Evolutionary conservation across 106 monocot genomes (phyloP).

Genomic region (Dendrobium chrysotoxum): DNA sequence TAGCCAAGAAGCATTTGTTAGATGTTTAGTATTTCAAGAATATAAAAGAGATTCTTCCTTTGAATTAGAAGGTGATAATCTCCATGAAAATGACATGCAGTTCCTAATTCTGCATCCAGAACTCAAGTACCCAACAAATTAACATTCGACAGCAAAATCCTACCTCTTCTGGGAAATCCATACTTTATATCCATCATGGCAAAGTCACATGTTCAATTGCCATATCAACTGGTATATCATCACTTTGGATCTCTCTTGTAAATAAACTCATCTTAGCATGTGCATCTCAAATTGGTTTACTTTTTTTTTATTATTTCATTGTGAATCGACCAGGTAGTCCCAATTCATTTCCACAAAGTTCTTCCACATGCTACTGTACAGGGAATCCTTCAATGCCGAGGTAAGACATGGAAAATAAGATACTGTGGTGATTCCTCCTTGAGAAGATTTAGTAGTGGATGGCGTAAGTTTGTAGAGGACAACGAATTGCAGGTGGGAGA

Average conservation of each 20-base stretch:
- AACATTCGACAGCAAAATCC: not conserved
- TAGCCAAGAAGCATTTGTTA: too few species aligned
- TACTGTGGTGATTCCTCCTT: slow-evolving; percentile 26
- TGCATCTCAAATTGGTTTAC: not conserved
- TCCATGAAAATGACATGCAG: not conserved
- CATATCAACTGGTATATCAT: slow-evolving; percentile 37
- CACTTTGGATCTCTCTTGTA: not conserved
- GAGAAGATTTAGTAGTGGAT: slow-evolving; percentile 17
- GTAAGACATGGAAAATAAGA: slow-evolving; percentile 32
- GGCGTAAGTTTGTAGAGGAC: slow-evolving; percentile 38
- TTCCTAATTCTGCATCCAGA: not conserved
- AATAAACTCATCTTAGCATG: not conserved
- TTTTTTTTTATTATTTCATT: too few species aligned
- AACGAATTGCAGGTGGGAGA: slow-evolving; percentile 42
- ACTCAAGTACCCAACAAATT: not conserved
- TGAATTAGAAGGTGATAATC: not conserved
- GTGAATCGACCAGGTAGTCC: slow-evolving; percentile 18
- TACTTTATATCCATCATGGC: slow-evolving; percentile 37
- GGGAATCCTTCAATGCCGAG: slow-evolving; percentile 6
- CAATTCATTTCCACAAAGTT: slow-evolving; percentile 15
- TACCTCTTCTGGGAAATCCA: slow-evolving; percentile 49
- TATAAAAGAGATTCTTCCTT: not conserved
- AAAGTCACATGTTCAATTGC: slow-evolving; percentile 23
- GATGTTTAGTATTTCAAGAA: not conserved
- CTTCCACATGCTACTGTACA: slow-evolving; percentile 24